Conservation (phyloP, 345 rosid species). For the Cardamine chenopodiifolia region DNA sequence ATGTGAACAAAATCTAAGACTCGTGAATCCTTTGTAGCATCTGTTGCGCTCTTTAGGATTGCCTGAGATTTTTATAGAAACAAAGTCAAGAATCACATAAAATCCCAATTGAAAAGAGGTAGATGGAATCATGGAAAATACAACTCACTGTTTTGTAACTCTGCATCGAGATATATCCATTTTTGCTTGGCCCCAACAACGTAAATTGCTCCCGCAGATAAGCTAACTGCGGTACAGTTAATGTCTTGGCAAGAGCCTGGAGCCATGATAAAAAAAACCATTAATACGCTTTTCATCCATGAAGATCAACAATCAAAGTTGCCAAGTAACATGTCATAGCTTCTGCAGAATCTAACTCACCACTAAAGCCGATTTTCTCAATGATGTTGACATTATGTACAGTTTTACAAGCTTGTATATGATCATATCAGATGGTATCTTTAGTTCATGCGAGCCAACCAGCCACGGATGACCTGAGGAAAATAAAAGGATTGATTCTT, state of each 20-base stretch:
- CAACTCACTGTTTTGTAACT: slow-evolving; percentile 75
- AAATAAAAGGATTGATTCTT: slow-evolving; percentile 25
- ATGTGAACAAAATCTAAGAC: slow-evolving; percentile 67
- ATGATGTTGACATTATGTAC: slow-evolving; percentile 72
- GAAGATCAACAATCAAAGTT: neutral
- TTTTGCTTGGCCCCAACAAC: slow-evolving; percentile 75
- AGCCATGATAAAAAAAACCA: slow-evolving; percentile 7
- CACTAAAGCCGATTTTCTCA: slow-evolving; percentile 71
- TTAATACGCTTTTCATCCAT: slow-evolving; percentile 2
- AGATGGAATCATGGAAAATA: neutral
- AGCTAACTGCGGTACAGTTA: slow-evolving; percentile 71
- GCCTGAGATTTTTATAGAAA: slow-evolving; percentile 52
- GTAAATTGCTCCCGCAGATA: slow-evolving; percentile 87
- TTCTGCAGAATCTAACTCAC: slow-evolving; percentile 50
- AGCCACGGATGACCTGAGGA: slow-evolving; percentile 95
- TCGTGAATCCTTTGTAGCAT: slow-evolving; percentile 82
- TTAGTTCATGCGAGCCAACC: slow-evolving; percentile 64
- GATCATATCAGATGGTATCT: slow-evolving; percentile 83
- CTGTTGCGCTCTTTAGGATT: slow-evolving; percentile 59
- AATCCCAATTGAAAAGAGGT: neutral
- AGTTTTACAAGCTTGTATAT: slow-evolving; percentile 74
- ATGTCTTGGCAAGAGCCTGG: slow-evolving; percentile 88
- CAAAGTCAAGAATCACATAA: slow-evolving; percentile 24
- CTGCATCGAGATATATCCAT: slow-evolving; percentile 76
- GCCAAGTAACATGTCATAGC: slow-evolving; percentile 2